phyloP scores from a whole-genome alignment of 1,284 basidiomycete genomes.

The Singerocomus rubriflavus region DNA sequence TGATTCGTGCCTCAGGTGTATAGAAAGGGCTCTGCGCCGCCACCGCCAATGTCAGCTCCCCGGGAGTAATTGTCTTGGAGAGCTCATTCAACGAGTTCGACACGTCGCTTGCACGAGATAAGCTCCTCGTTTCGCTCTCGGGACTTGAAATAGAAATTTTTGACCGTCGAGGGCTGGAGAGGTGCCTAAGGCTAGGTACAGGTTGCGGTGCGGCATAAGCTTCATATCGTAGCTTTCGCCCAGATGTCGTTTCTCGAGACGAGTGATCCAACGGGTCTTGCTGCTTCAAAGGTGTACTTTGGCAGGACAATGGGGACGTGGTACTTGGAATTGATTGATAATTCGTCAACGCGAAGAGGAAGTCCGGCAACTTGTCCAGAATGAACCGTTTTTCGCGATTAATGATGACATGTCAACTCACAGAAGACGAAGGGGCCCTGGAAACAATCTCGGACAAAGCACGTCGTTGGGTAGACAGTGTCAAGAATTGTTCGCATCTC shows the following conservation, averaged over 20 bases:
- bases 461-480: conserved; percentile 42
- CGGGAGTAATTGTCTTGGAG: conserved; percentile 48
- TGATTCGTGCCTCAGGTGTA: conserved; percentile 23
- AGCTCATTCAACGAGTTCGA: conserved; percentile 35
- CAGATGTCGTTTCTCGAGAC: conserved; percentile 30
- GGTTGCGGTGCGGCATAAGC: conserved; percentile 64
- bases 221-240: conserved; percentile 59
- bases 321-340: conserved; percentile 30
- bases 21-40: conserved; percentile 22
- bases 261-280: conserved; percentile 28
- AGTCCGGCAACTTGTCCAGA: conserved; percentile 60
- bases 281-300: conserved; percentile 11
- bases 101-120: conserved; percentile 24
- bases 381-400: conserved; percentile 6
- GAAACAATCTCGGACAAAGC: conserved; percentile 45
- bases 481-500: conserved; percentile 67
- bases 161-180: conserved; percentile 22
- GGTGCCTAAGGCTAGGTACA: conserved; percentile 42
- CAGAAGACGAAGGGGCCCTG: conserved; percentile 48
- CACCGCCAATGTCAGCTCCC: conserved; percentile 54
- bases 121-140: conserved; percentile 20
- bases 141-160: conserved; percentile 29
- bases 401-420: conserved; percentile 30
- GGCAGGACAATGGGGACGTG: conserved; percentile 10
- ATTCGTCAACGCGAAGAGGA: conserved; percentile 47